These are phyloP conservation scores for Raphanus sativus DNA, from an alignment of 345 rosid genomes.

Conservation along the genomic window DNA sequence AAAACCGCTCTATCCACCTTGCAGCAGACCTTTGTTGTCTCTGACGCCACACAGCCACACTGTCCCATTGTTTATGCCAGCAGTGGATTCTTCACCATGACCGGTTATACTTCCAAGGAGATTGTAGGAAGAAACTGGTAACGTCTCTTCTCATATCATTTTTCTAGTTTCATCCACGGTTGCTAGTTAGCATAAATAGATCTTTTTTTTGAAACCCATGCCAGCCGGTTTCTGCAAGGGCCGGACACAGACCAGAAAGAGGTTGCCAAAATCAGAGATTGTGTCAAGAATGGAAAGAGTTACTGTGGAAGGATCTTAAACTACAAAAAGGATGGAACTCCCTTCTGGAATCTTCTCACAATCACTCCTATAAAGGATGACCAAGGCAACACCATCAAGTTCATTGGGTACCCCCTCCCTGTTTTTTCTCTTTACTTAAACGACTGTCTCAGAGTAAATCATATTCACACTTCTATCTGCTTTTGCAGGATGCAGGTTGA, in stretches of 20 bases:
- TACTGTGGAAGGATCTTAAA: conserved; percentile 91
- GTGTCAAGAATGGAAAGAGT: conserved; percentile 69
- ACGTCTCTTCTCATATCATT: conserved; percentile 17
- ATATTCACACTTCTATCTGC: neutral
- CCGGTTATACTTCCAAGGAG: conserved; percentile 83
- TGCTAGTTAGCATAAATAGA: neutral
- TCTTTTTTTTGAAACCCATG: conserved; percentile 10
- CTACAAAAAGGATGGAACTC: conserved; percentile 88
- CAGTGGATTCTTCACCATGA: conserved; percentile 90
- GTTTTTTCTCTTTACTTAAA: neutral
- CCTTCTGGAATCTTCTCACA: conserved; percentile 98
- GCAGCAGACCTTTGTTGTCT: conserved; percentile 95
- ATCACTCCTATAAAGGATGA: conserved; percentile 89
- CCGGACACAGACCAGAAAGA: conserved; percentile 74
- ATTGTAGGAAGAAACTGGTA: conserved; percentile 91
- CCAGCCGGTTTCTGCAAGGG: conserved; percentile 97
- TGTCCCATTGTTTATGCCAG: conserved; percentile 94
- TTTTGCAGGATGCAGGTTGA: conserved; percentile 92
- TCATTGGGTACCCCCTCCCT: conserved; percentile 60
- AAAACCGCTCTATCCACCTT: conserved; percentile 81
- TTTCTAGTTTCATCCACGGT: neutral
- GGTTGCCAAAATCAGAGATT: conserved; percentile 73
- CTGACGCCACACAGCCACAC: conserved; percentile 85
- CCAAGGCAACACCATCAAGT: conserved; percentile 73
- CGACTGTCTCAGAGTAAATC: neutral